A percentile compares a stretch with the other conserved stretches of the same genome.
Evolutionary conservation across 2,329 filamentous ascomycete genomes (phyloP).

Genomic region (Colletotrichum echinochloae): DNA sequence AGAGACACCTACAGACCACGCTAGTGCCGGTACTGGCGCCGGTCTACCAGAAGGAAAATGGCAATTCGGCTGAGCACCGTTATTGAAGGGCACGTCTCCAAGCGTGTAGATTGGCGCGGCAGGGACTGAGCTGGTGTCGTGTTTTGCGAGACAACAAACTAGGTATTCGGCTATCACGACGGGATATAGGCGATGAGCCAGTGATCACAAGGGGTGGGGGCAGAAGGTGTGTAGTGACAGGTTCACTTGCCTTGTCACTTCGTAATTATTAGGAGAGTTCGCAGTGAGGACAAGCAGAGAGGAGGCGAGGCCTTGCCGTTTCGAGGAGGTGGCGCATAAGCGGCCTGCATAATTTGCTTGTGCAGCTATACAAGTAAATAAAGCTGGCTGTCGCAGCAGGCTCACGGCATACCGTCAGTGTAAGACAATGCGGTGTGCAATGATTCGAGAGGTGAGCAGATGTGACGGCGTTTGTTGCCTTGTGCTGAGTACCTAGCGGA

Average conservation of each 20-base stretch:
- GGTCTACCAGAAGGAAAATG: not conserved
- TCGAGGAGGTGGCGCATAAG: constrained; percentile 30
- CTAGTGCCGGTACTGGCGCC: constrained; percentile 1
- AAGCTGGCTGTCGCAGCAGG: constrained; percentile 17
- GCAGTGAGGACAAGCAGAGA: constrained; percentile 6
- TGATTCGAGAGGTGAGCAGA: constrained; percentile 3
- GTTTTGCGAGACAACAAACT: not conserved
- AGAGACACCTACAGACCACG: constrained; percentile 17
- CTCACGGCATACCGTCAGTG: not conserved
- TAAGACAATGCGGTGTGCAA: constrained; percentile 9
- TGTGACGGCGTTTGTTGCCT: not conserved
- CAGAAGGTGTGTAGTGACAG: not conserved
- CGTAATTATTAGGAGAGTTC: not conserved
- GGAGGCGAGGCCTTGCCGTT: constrained; percentile 19
- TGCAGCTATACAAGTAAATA: constrained; percentile 7
- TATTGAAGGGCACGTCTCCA: not conserved
- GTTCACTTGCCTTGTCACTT: too few relatives aligned
- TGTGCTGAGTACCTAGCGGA: not conserved
- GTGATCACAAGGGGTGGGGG: not conserved
- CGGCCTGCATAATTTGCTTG: constrained; percentile 23
- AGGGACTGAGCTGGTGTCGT: not conserved
- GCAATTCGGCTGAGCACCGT: not conserved
- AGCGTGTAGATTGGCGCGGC: not conserved
- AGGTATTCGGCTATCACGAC: not conserved
- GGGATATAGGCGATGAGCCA: not conserved